Percentiles rank a stretch among this genome's conserved stretches.
These are phyloP conservation scores for Boletus subcaerulescens DNA, from an alignment of 768 basidiomycete species.

Conservation along the genomic window DNA sequence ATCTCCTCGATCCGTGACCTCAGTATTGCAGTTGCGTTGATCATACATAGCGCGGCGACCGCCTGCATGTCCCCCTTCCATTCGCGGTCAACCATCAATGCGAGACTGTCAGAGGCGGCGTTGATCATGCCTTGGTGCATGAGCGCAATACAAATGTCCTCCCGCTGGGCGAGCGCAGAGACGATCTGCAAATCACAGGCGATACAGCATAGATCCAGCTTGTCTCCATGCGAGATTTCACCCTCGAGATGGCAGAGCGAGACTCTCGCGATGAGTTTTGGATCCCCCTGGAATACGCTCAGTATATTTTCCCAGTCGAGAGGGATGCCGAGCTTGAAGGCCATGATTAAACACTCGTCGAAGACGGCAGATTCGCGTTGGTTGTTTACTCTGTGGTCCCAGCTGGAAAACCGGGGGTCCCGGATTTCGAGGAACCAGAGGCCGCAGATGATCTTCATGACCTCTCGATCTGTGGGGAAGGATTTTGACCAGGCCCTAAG, in stretches of 20 bases:
- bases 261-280: conserved; percentile 15
- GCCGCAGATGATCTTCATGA: conserved; percentile 28
- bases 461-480: conserved; percentile 19
- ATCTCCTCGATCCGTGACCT: conserved; percentile 19
- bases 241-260: conserved; percentile 24
- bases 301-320: conserved; percentile 25
- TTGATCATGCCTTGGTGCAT: conserved; percentile 23
- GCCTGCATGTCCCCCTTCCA: conserved; percentile 11
- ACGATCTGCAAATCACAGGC: conserved; percentile 31
- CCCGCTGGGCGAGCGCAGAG: conserved; percentile 17
- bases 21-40: conserved; percentile 20
- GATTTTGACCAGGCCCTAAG: conserved; percentile 22
- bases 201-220: conserved; percentile 24
- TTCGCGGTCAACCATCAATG: conserved; percentile 10
- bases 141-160: conserved; percentile 15
- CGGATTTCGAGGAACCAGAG: conserved; percentile 27
- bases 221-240: conserved; percentile 15
- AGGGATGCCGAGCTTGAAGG: conserved; percentile 14
- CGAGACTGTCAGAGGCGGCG: conserved; percentile 19
- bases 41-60: conserved; percentile 20
- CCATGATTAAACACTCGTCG: conserved; percentile 26
- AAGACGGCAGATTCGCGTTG: conserved; percentile 30
- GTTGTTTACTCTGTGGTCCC: not conserved
- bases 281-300: conserved; percentile 15
- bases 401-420: conserved; percentile 23